Base-by-base conservation (phyloP, 2,329 filamentous ascomycete species). In the Triangularia setosa region DNA sequence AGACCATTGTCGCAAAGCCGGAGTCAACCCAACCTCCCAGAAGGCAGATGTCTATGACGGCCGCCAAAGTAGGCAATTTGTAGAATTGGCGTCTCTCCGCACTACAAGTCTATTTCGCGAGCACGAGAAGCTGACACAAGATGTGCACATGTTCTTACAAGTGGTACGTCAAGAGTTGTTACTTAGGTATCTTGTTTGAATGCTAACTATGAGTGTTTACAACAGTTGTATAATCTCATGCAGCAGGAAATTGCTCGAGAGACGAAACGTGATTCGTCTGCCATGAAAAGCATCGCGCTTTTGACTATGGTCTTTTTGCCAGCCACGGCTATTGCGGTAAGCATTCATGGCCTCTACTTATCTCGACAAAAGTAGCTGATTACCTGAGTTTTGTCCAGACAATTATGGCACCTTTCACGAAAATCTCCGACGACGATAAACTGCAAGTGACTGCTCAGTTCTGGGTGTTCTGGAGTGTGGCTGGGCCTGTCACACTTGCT, bases 331-430 rank as follows among this genome's bases (percentile, higher is more conserved):
- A 44, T 59, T 44, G 57, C 57, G 21, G 57, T 59, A 44, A n/a
- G 21, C 25, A 12, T 6, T n/a, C 12, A 4, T 9, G 12, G 2
- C 18, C 53, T 55, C 23, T 25, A n/a, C 4, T 21, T 55, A 28
- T 27, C 23, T n/a, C 23, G 4, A 16, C 23, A 6, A 16, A 16
- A n/a, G 11, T 9, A 5, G 23, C 53, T 28, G 23, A 28, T 4
- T 16, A n/a, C n/a, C n/a, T n/a, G n/a, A n/a, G n/a, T 27, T 55
- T 5, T 25, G 14, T 14, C 2, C 30, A 58, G 57, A 59, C 57
- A 48, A 25, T 59, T 21, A 59, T 59, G 57, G 57, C 30, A 12
- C 57, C 57, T 14, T 59, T 59, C 7, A 59, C 57, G 21, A 44
- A 48, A 11, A 48, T 59, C 25, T 59, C 57, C 12, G 30, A 48